These are phyloP conservation scores for Crithidia acanthocephali DNA, from an alignment of 208 protist genomes.

Conservation along the genomic window DNA sequence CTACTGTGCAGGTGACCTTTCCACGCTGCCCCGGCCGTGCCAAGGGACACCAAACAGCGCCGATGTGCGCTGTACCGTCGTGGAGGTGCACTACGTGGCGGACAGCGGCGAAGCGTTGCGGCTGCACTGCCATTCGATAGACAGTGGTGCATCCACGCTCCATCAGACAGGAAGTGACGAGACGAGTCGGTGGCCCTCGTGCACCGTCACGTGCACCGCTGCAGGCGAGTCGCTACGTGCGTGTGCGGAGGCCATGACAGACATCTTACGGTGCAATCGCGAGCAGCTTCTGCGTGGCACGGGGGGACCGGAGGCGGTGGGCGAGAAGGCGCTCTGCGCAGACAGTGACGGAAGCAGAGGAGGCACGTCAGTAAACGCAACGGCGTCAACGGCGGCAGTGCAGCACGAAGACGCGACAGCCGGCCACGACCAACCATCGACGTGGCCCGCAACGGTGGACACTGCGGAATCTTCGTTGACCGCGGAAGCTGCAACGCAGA, in stretches of 20 bases:
- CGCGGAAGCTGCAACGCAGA: not conserved
- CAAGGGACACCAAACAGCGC: not conserved
- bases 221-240: constrained; percentile 13
- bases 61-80: not conserved
- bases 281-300: constrained; percentile 32
- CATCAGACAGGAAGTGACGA: not conserved
- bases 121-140: not conserved
- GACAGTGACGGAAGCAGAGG: not conserved
- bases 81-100: not conserved
- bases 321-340: constrained; percentile 10
- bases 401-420: not conserved
- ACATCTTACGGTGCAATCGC: constrained; percentile 29
- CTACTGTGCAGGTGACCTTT: not conserved
- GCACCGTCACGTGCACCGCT: not conserved
- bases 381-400: not conserved
- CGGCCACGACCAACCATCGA: too few relatives aligned
- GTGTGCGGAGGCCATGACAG: constrained; percentile 19
- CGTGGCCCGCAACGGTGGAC: too few relatives aligned
- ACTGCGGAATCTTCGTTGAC: not conserved
- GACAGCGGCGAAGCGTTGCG: not conserved
- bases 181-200: not conserved
- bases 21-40: too few relatives aligned
- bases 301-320: not conserved
- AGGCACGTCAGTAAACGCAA: not conserved
- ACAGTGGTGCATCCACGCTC: not conserved